Evolutionary conservation across 2,329 filamentous ascomycete genomes (phyloP).

Genomic region (Trichophyton benhamiae): DNA sequence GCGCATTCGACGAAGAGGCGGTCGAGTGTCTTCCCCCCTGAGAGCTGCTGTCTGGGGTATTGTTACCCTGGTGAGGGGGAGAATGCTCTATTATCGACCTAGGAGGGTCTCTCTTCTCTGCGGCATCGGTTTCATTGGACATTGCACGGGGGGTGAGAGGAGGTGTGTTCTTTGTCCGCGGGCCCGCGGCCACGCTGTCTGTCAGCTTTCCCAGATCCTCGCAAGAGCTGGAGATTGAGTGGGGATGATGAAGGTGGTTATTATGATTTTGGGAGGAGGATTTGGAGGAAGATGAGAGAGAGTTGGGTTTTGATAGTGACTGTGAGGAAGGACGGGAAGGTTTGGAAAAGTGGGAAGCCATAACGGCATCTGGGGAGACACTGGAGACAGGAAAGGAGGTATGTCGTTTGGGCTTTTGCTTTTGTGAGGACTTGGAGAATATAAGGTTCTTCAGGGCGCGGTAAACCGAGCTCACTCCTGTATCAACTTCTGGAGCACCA

Average conservation of each 20-base stretch:
- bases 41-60: constrained; percentile 13
- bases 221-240: constrained; percentile 30
- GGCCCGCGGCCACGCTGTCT: constrained; percentile 51
- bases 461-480: constrained; percentile 31
- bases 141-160: constrained; percentile 81
- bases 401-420: constrained; percentile 28
- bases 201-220: constrained; percentile 59
- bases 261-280: constrained; percentile 9
- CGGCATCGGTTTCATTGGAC: constrained; percentile 47
- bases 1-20: background rate
- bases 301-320: background rate
- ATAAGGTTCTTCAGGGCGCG: constrained; percentile 36
- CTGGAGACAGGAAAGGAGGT: constrained; percentile 48
- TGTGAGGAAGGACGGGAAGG: constrained; percentile 46
- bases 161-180: constrained; percentile 72
- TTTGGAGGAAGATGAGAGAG: constrained; percentile 27
- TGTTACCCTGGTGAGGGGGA: background rate
- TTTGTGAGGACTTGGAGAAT: constrained; percentile 24
- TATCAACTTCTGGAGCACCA: constrained; percentile 27
- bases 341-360: constrained; percentile 58
- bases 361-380: constrained; percentile 52
- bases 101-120: constrained; percentile 18
- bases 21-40: constrained; percentile 13
- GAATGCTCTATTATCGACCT: background rate
- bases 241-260: too few relatives aligned